A percentile compares a stretch with the other conserved stretches of the same genome.
phyloP scores from a whole-genome alignment of 345 rosid genomes.

The Eutrema japonicum region DNA sequence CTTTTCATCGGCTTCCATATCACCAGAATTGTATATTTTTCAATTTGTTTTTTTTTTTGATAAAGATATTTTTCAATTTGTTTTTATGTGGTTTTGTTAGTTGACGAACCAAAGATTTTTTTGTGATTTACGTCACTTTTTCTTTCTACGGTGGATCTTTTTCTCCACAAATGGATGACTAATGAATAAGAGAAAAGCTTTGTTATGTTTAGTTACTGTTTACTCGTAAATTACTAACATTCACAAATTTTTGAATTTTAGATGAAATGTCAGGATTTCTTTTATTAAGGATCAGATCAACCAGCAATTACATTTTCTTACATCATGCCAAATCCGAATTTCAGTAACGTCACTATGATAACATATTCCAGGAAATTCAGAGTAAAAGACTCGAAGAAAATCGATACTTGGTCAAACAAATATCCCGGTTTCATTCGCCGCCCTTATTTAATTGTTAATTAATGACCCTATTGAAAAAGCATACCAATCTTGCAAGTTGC shows the following conservation, averaged over 20 bases:
- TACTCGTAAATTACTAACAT: background rate
- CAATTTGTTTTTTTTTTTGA: too few species aligned
- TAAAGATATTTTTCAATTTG: too few species aligned
- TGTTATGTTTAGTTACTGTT: background rate
- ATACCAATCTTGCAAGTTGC: background rate
- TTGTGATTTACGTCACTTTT: too few species aligned
- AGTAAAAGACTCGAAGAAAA: background rate
- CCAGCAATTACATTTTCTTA: background rate
- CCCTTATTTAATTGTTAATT: background rate
- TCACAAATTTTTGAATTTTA: background rate
- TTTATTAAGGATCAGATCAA: background rate
- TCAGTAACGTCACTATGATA: background rate
- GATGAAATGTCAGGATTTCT: background rate
- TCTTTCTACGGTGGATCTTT: too few species aligned
- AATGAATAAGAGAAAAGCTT: too few species aligned
- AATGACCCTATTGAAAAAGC: slow-evolving; percentile 5
- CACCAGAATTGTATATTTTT: too few species aligned
- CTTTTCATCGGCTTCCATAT: background rate
- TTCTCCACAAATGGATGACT: too few species aligned
- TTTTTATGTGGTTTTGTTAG: too few species aligned
- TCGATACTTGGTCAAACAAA: background rate
- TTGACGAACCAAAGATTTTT: too few species aligned
- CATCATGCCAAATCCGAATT: background rate
- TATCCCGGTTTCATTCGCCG: background rate
- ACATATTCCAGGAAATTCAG: slow-evolving; percentile 21